Conservation (phyloP, 2,329 filamentous ascomycete genomes). For the Cryphonectria radicalis region DNA sequence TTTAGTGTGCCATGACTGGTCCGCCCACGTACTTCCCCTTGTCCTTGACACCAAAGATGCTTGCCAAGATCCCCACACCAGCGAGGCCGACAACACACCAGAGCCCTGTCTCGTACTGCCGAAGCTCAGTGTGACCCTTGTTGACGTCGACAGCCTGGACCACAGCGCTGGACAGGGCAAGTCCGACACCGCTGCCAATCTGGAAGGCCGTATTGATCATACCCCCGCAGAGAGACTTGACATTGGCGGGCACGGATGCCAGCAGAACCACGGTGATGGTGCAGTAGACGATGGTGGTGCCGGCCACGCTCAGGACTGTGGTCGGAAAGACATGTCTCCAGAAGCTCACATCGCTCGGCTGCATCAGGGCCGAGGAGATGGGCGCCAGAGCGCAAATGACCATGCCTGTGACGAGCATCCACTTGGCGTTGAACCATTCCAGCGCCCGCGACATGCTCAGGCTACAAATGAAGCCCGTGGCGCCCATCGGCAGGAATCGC, state of each 20-base stretch:
- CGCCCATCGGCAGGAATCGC: constrained; percentile 47
- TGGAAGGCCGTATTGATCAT: constrained; percentile 48
- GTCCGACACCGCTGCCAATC: constrained; percentile 45
- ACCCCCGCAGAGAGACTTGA: constrained; percentile 38
- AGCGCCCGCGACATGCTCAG: constrained; percentile 42
- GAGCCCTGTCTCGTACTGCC: constrained; percentile 45
- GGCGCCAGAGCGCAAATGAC: constrained; percentile 43
- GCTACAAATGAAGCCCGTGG: constrained; percentile 43
- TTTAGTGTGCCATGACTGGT: constrained; percentile 18
- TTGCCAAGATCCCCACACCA: constrained; percentile 39
- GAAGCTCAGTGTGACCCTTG: constrained; percentile 38
- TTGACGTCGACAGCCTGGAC: constrained; percentile 45
- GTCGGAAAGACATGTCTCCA: constrained; percentile 46
- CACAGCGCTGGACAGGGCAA: constrained; percentile 40
- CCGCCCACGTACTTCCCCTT: constrained; percentile 18
- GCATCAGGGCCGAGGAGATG: constrained; percentile 38
- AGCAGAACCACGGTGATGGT: constrained; percentile 47
- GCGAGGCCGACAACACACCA: constrained; percentile 48
- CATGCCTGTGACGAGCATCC: constrained; percentile 41
- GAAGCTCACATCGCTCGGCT: constrained; percentile 32
- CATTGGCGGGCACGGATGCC: constrained; percentile 44
- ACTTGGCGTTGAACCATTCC: constrained; percentile 44
- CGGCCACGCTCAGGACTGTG: constrained; percentile 44
- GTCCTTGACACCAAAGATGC: constrained; percentile 34
- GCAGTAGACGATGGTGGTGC: constrained; percentile 46